phyloP scores from a whole-genome alignment of 805 yeast genomes.

The Monosporozyma aerobia region DNA sequence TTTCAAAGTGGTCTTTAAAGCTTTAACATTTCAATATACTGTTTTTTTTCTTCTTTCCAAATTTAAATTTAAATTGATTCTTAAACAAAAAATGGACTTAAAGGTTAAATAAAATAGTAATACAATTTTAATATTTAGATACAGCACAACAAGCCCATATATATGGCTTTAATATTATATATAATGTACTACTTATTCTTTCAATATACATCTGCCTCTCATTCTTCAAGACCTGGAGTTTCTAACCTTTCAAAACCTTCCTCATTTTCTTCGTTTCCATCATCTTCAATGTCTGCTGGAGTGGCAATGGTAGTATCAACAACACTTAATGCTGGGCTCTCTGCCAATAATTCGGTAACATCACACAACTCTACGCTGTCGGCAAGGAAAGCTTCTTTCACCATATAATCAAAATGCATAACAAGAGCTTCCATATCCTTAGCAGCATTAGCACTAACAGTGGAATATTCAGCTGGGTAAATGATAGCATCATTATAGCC shows the following conservation, averaged over 20 bases:
- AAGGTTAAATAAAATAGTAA: background rate
- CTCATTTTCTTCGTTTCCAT: background rate
- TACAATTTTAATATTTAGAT: background rate
- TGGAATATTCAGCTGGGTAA: conserved; percentile 29
- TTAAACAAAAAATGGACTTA: background rate
- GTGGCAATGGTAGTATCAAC: background rate
- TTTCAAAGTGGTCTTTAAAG: too few species aligned
- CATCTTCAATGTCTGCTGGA: conserved; percentile 1
- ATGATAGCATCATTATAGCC: conserved; percentile 10
- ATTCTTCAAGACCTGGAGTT: conserved; percentile 3
- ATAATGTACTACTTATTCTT: background rate
- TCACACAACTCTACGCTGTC: conserved; percentile 17
- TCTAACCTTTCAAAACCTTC: conserved; percentile 1
- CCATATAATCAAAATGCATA: conserved; percentile 24
- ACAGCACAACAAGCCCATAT: background rate
- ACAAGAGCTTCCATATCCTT: conserved; percentile 35
- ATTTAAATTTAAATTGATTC: background rate
- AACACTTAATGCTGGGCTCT: background rate
- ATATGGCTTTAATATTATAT: background rate
- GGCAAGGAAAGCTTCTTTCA: conserved; percentile 19
- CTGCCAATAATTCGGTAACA: conserved; percentile 10
- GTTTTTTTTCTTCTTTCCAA: background rate
- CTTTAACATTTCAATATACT: background rate
- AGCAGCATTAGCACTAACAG: conserved; percentile 33
- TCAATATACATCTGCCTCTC: background rate